Evolutionary conservation across 1,284 basidiomycete species (phyloP).

Genomic region (Moniliophthora roreri): DNA sequence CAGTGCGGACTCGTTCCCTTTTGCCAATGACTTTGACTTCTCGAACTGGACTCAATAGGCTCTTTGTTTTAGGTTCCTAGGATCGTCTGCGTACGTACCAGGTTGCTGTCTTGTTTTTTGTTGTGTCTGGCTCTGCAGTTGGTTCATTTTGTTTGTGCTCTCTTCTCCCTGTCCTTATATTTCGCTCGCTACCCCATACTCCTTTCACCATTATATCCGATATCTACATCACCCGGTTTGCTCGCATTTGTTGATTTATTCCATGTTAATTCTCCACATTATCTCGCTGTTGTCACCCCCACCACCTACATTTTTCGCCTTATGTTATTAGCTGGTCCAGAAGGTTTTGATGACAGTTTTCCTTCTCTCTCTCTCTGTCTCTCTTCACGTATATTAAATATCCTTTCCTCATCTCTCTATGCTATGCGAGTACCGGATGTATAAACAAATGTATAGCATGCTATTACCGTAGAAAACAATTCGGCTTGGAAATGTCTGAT

Average conservation of each 20-base stretch:
- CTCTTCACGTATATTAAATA: neutral
- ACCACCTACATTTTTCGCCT: neutral
- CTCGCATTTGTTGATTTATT: no score
- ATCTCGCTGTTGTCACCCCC: no score
- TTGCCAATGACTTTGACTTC: constrained; percentile 45
- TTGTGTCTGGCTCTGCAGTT: neutral
- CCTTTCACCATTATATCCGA: no score
- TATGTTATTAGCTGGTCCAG: neutral
- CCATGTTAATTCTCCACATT: no score
- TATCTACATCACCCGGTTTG: no score
- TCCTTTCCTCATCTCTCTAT: neutral
- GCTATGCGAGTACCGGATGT: constrained; percentile 1
- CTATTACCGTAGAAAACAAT: neutral
- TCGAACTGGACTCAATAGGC: constrained; percentile 42
- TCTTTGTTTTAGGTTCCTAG: constrained; percentile 19
- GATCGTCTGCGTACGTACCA: constrained; percentile 9
- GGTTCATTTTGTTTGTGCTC: neutral
- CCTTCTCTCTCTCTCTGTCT: neutral
- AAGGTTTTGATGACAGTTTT: neutral
- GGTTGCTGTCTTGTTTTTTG: constrained; percentile 1
- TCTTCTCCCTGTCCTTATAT: neutral
- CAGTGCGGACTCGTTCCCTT: constrained; percentile 15
- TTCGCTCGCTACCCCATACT: no score
- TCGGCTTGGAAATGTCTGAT: neutral
- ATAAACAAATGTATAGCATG: constrained; percentile 5